phyloP scores from a whole-genome alignment of 1,139 yeast genomes.

The Suhomyces wounanorum region DNA sequence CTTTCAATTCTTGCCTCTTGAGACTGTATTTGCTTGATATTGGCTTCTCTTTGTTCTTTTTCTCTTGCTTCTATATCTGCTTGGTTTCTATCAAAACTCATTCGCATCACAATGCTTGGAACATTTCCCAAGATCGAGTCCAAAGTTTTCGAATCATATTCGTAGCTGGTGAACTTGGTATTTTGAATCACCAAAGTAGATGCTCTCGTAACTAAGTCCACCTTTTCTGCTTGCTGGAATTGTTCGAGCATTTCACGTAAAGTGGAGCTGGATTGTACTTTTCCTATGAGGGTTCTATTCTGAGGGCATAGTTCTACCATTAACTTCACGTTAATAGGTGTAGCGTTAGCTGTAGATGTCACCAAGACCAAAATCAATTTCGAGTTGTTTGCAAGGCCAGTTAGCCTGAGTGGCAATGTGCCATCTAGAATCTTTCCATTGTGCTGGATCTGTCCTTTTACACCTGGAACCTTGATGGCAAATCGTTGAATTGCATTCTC shows the following conservation, averaged over 20 bases:
- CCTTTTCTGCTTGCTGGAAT: conserved; percentile 9
- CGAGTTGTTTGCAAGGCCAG: conserved; percentile 36
- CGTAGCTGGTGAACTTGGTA: conserved; percentile 10
- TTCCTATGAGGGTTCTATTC: conserved; percentile 11
- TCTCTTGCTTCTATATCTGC: conserved; percentile 13
- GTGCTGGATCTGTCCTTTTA: conserved; percentile 30
- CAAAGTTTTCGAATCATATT: conserved; percentile 12
- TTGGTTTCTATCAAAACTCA: conserved; percentile 19
- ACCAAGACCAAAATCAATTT: conserved; percentile 28
- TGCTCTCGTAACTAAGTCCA: conserved; percentile 8
- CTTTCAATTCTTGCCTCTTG: conserved; percentile 18
- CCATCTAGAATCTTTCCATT: conserved; percentile 36
- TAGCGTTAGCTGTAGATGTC: conserved; percentile 6
- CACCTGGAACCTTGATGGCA: conserved; percentile 19
- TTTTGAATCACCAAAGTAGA: conserved; percentile 17
- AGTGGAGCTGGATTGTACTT: conserved; percentile 9
- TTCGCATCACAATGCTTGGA: conserved; percentile 24
- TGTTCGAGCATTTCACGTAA: conserved; percentile 13
- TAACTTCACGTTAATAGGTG: conserved; percentile 16
- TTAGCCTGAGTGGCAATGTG: conserved; percentile 36
- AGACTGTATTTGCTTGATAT: conserved; percentile 22
- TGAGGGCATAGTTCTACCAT: conserved; percentile 10
- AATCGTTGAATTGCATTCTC: conserved; percentile 30
- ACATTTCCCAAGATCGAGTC: conserved; percentile 17
- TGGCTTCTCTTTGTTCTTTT: conserved; percentile 24